phyloP scores from a whole-genome alignment of 805 yeast species.

The Kuraishia borneana region DNA sequence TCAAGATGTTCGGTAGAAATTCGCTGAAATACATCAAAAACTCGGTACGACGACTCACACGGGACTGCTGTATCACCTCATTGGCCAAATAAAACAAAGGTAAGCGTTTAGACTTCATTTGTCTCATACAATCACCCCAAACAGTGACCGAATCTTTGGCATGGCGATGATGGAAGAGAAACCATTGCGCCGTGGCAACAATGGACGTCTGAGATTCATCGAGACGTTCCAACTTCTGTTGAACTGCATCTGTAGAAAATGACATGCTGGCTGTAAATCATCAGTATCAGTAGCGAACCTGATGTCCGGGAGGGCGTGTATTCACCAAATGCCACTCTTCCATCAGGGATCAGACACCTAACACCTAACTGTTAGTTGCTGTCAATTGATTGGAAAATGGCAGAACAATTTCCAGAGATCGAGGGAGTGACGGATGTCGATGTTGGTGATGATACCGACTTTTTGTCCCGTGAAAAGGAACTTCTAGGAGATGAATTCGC shows the following conservation, averaged over 20 bases:
- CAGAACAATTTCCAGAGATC: conserved; percentile 70
- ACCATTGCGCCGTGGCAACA: conserved; percentile 65
- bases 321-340: not conserved
- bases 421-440: conserved; percentile 29
- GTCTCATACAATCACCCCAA: conserved; percentile 33
- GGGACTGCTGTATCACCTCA: conserved; percentile 73
- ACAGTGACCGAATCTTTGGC: conserved; percentile 38
- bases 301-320: not conserved
- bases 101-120: conserved; percentile 29
- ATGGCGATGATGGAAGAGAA: conserved; percentile 51
- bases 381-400: conserved; percentile 26
- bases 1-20: conserved; percentile 31
- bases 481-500: conserved; percentile 61
- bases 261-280: conserved; percentile 24
- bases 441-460: conserved; percentile 30
- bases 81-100: conserved; percentile 63
- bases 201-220: conserved; percentile 64
- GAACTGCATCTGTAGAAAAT: conserved; percentile 36
- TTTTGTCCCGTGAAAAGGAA: conserved; percentile 58
- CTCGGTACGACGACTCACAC: conserved; percentile 47
- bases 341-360: not conserved
- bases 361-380: not conserved
- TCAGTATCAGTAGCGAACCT: too few species aligned
- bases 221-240: conserved; percentile 31
- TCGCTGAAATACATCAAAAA: conserved; percentile 47